Conservation (phyloP, 352 stramenopile genomes). For the Elongisporangium undulatum region DNA sequence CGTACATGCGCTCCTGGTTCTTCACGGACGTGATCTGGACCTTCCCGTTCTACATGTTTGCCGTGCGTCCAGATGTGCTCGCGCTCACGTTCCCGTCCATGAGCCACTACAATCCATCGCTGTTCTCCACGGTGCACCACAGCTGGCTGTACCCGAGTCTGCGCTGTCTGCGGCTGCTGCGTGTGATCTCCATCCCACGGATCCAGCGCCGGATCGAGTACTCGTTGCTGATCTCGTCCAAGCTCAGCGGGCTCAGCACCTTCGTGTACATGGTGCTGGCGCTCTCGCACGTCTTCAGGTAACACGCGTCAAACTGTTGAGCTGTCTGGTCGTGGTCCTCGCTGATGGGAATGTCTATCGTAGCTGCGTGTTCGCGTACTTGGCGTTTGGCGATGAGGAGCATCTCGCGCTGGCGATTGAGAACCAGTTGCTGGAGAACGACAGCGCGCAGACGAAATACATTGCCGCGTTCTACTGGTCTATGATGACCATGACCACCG, state of each 20-base stretch:
- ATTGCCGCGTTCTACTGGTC: slow-evolving; percentile 83
- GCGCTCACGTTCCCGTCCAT: slow-evolving; percentile 18
- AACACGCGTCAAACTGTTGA: not conserved
- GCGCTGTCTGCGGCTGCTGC: slow-evolving; percentile 41
- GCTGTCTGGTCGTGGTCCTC: not conserved
- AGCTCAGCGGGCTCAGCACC: slow-evolving; percentile 64
- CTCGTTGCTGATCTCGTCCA: slow-evolving; percentile 74
- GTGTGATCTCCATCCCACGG: slow-evolving; percentile 45
- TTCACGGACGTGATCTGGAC: slow-evolving; percentile 58
- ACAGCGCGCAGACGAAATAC: slow-evolving; percentile 56
- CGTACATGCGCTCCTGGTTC: slow-evolving; percentile 58
- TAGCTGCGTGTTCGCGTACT: slow-evolving; percentile 67
- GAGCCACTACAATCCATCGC: not conserved
- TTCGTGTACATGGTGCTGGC: slow-evolving; percentile 69
- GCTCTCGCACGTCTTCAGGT: slow-evolving; percentile 81
- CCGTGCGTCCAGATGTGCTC: slow-evolving; percentile 23
- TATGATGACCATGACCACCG: slow-evolving; percentile 84
- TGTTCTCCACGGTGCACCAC: not conserved
- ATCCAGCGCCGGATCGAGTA: slow-evolving; percentile 64
- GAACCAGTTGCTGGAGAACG: slow-evolving; percentile 34
- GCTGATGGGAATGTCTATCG: not conserved
- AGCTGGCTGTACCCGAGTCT: slow-evolving; percentile 44
- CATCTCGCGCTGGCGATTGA: slow-evolving; percentile 42
- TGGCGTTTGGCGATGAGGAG: slow-evolving; percentile 54
- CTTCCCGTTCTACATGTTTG: slow-evolving; percentile 62